These are phyloP conservation scores for Tylopilus sp. DNA, from an alignment of 768 basidiomycete species.

Conservation along the genomic window DNA sequence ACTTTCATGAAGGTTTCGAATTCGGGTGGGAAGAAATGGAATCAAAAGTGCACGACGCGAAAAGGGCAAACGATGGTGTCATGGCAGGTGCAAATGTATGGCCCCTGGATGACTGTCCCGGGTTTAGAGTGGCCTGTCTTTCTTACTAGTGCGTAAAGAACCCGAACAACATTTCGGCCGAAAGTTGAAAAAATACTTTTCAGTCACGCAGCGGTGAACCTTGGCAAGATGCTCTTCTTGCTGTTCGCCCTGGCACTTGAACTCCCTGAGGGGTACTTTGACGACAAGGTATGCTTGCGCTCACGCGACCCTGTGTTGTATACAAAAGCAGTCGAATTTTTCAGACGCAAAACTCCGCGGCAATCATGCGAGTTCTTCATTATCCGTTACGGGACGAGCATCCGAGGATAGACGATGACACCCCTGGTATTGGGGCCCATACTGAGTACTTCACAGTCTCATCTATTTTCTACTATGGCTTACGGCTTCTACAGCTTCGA, in stretches of 20 bases:
- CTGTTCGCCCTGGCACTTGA: constrained; percentile 68
- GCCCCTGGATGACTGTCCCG: constrained; percentile 60
- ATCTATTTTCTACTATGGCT: background rate
- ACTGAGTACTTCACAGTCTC: constrained; percentile 48
- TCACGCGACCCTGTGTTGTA: background rate
- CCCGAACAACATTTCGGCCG: constrained; percentile 14
- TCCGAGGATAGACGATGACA: constrained; percentile 47
- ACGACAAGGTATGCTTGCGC: constrained; percentile 51
- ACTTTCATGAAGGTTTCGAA: constrained; percentile 90
- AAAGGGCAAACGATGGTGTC: constrained; percentile 42
- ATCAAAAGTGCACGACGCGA: constrained; percentile 21
- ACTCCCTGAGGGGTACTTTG: constrained; percentile 58
- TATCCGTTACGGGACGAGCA: constrained; percentile 71
- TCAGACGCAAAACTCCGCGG: constrained; percentile 60
- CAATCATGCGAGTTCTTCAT: constrained; percentile 63
- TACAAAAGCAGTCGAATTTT: background rate
- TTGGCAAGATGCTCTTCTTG: constrained; percentile 61
- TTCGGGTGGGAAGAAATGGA: constrained; percentile 66
- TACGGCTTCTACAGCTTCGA: constrained; percentile 35
- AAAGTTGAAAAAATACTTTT: constrained; percentile 24
- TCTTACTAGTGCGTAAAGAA: constrained; percentile 57
- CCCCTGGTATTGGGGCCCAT: constrained; percentile 83
- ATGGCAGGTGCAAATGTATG: constrained; percentile 78
- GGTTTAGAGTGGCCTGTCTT: constrained; percentile 57
- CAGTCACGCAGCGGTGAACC: constrained; percentile 48